Evolutionary conservation across 179 eudicot species (phyloP).

Genomic region (Silene coronaria): DNA sequence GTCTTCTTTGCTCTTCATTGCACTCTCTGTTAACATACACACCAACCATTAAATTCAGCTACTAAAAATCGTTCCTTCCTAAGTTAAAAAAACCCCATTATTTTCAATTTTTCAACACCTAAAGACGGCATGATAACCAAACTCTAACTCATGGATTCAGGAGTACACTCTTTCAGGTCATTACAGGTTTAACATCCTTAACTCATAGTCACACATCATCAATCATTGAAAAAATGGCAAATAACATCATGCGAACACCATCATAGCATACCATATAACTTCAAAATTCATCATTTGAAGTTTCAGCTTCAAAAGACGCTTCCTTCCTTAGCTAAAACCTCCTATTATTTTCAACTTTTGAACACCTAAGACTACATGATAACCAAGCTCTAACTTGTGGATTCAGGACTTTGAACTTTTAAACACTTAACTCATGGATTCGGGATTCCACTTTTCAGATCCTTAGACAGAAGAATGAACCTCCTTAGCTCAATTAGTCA

Average conservation of each 20-base stretch:
- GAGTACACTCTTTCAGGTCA: background rate
- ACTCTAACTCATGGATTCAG: background rate
- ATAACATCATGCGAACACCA: no score
- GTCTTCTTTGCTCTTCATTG: slow-evolving; percentile 57
- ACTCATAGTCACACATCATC: background rate
- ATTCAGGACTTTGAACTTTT: no score
- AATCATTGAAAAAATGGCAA: no score
- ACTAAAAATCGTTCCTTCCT: background rate
- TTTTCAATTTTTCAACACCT: background rate
- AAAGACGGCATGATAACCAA: background rate
- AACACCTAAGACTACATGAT: background rate
- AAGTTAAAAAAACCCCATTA: background rate
- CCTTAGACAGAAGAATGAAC: background rate
- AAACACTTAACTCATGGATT: no score
- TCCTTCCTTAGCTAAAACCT: background rate
- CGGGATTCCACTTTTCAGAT: background rate
- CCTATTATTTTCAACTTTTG: background rate
- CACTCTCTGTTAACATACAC: slow-evolving; percentile 30
- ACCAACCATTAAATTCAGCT: background rate
- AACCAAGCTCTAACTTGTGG: no score
- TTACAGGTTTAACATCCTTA: no score
- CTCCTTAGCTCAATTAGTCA: background rate
- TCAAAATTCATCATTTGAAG: no score
- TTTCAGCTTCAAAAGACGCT: background rate
- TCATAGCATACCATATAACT: no score